Conservation (phyloP, 176 grass and related monocot genomes). For the Secale cereale region DNA sequence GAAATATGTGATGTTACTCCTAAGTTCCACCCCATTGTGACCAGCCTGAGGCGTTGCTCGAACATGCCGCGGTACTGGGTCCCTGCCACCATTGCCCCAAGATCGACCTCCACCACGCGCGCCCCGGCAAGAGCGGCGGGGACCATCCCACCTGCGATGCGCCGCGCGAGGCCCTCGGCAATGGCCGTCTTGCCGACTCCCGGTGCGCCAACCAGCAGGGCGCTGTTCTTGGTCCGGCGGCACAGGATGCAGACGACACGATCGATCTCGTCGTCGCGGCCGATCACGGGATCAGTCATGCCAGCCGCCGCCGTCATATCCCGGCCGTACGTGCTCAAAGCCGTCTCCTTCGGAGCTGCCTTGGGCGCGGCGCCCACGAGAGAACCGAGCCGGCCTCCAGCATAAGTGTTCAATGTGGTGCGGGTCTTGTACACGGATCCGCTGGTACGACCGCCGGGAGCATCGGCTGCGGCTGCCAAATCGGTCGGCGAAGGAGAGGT, state of each 20-base stretch:
- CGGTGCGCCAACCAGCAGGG: neutral
- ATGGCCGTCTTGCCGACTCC: constrained; percentile 3
- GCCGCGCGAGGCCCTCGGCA: neutral
- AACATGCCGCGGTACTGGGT: neutral
- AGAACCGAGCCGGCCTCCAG: neutral
- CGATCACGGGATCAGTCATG: constrained; percentile 45
- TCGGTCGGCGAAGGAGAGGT: neutral
- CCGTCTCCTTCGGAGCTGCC: neutral
- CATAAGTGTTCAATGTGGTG: neutral
- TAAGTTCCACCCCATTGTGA: no score
- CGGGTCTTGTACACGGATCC: neutral
- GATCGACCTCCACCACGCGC: neutral
- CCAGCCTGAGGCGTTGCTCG: neutral
- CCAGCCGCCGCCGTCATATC: constrained; percentile 23
- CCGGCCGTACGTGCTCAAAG: neutral
- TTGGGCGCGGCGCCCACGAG: neutral
- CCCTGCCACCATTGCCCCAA: neutral
- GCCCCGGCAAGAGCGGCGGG: neutral
- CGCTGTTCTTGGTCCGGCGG: constrained; percentile 58
- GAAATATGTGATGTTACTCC: no score
- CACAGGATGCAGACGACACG: constrained; percentile 42
- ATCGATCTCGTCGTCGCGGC: constrained; percentile 39
- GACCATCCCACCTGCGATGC: neutral
- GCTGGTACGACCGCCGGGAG: no score
- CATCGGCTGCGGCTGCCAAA: neutral